Evolutionary conservation across 2,329 filamentous ascomycete species (phyloP).

Genomic region (Colletotrichum cordylinicola): DNA sequence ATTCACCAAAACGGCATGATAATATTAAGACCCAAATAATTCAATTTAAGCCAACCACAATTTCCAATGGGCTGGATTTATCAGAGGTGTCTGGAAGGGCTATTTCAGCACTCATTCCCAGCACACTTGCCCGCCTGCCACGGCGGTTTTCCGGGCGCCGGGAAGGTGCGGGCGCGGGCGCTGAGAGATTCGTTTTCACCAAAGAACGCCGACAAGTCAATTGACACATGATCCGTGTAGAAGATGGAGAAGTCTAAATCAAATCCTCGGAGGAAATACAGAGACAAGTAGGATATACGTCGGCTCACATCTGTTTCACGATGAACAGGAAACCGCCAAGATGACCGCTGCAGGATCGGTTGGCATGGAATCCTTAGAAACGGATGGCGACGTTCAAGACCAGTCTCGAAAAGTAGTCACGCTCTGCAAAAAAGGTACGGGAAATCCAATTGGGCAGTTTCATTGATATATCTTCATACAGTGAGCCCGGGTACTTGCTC

Average conservation of each 20-base stretch:
- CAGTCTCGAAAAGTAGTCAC: not conserved
- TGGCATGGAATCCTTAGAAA: not conserved
- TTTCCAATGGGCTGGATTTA: accelerated
- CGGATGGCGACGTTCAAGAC: not conserved
- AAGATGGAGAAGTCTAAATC: not conserved
- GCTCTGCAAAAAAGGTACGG: not conserved
- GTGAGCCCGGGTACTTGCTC: accelerated
- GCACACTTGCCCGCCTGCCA: not conserved
- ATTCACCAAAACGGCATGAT: not conserved
- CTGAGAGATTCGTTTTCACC: not conserved
- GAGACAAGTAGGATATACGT: not conserved
- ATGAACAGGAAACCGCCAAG: not conserved
- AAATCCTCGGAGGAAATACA: too few relatives aligned
- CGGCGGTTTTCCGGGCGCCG: not conserved
- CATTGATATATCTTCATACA: not conserved
- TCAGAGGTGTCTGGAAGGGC: not conserved
- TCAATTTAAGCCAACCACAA: not conserved
- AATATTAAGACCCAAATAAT: not conserved
- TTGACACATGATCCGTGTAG: not conserved
- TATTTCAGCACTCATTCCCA: not conserved
- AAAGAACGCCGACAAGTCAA: not conserved
- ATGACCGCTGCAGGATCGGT: not conserved
- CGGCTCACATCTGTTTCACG: not conserved
- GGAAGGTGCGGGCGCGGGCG: not conserved
- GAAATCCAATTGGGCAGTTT: not conserved